Evolutionary conservation across 2,329 filamentous ascomycete genomes (phyloP).

Genomic region (Beauveria scarabaeidicola): DNA sequence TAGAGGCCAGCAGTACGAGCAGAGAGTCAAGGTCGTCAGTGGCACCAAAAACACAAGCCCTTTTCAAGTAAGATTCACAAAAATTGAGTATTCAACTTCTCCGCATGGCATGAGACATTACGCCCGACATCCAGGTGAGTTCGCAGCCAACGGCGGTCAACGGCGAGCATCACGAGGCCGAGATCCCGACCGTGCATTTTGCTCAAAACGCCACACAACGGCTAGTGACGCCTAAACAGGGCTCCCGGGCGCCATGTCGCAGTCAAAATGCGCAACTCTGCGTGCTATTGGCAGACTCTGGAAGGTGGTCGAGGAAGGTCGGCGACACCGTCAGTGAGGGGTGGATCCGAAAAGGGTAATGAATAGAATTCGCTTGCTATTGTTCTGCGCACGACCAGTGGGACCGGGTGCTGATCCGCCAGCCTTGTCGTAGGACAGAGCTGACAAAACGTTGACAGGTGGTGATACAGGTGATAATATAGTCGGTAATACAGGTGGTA

Average conservation of each 20-base stretch:
- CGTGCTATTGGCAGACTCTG: neutral
- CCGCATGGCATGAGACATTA: neutral
- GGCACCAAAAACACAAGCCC: too few species aligned
- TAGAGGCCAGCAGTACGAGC: too few species aligned
- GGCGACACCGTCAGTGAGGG: neutral
- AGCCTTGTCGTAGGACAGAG: neutral
- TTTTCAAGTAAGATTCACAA: too few species aligned
- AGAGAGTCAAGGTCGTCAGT: too few species aligned
- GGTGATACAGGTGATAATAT: neutral
- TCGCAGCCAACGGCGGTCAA: neutral
- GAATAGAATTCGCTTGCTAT: slow-evolving; percentile 12
- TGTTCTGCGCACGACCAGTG: slow-evolving; percentile 10
- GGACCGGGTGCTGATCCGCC: slow-evolving; percentile 6
- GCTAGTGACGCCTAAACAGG: neutral
- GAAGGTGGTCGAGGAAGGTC: neutral
- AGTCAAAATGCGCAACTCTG: neutral
- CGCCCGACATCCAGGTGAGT: neutral
- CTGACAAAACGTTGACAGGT: neutral
- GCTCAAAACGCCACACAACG: neutral
- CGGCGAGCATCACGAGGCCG: neutral
- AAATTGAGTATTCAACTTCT: neutral
- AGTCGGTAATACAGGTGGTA: neutral
- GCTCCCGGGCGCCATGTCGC: slow-evolving; percentile 1
- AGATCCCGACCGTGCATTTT: neutral
- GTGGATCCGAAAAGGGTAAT: slow-evolving; percentile 11